Evolutionary conservation across 164 flowering plant species (phyloP).

Genomic region (Taxillus chinensis): DNA sequence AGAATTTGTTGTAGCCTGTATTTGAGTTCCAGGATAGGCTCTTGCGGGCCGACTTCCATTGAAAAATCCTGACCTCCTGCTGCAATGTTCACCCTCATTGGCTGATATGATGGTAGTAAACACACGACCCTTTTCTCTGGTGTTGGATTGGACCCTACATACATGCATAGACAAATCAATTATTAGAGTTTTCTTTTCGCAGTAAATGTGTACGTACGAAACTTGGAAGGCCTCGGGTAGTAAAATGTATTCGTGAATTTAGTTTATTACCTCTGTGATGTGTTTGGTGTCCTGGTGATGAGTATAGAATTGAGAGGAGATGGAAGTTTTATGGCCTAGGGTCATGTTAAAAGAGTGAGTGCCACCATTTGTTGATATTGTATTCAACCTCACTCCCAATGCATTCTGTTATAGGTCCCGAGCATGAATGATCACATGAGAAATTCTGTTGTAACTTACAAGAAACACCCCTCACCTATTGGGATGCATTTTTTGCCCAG

Average conservation of each 20-base stretch:
- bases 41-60: constrained; percentile 38
- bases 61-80: constrained; percentile 23
- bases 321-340: not conserved
- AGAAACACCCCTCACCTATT: no score
- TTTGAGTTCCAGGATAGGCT: constrained; percentile 49
- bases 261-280: no score
- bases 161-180: no score
- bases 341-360: constrained; percentile 10
- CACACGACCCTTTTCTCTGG: no score
- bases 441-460: not conserved
- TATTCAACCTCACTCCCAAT: not conserved
- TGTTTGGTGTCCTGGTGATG: no score
- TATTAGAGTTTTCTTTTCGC: no score
- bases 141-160: no score
- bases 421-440: not conserved
- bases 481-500: no score
- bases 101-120: not conserved
- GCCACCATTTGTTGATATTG: not conserved
- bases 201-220: no score
- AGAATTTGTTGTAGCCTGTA: constrained; percentile 37
- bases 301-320: not conserved
- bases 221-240: no score
- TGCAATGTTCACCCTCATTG: constrained; percentile 43
- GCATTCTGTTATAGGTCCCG: not conserved
- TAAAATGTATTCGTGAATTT: no score